Conservation (phyloP, 2,329 filamentous ascomycete species). For the Penicillium sp. region DNA sequence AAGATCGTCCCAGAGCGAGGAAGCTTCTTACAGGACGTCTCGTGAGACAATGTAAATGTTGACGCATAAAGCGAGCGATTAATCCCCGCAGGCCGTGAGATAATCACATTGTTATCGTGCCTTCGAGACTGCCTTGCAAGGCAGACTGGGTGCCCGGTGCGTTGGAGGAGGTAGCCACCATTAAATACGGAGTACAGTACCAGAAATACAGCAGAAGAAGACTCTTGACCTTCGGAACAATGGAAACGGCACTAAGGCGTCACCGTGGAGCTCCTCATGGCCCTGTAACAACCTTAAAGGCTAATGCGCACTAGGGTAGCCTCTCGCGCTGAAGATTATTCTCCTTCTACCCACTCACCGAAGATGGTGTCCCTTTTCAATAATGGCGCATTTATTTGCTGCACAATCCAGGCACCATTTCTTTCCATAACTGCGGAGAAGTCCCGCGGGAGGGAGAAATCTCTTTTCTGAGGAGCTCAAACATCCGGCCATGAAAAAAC, state of each 20-base stretch:
- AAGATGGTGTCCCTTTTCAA: not conserved
- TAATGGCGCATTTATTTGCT: slow-evolving; percentile 2
- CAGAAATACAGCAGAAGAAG: not conserved
- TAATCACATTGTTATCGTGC: not conserved
- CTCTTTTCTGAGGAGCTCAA: not conserved
- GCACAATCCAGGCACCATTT: slow-evolving; percentile 5
- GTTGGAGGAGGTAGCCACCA: not conserved
- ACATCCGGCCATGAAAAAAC: not conserved
- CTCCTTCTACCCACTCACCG: not conserved
- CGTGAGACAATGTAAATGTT: not conserved
- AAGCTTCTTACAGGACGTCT: not conserved
- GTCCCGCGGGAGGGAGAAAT: not conserved
- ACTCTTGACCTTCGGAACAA: not conserved
- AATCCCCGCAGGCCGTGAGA: not conserved
- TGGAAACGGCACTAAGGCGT: slow-evolving; percentile 8
- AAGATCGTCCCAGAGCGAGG: not conserved
- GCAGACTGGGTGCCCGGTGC: slow-evolving; percentile 13
- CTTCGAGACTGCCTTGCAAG: slow-evolving; percentile 10
- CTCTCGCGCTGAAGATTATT: slow-evolving; percentile 14
- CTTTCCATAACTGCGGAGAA: slow-evolving; percentile 1
- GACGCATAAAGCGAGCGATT: not conserved
- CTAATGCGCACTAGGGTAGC: slow-evolving; percentile 10
- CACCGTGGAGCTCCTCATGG: slow-evolving; percentile 12
- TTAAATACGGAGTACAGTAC: not conserved
- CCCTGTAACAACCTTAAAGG: slow-evolving; percentile 18